Conservation (phyloP, 2,329 filamentous ascomycete species). For the Fusarium mangiferae region DNA sequence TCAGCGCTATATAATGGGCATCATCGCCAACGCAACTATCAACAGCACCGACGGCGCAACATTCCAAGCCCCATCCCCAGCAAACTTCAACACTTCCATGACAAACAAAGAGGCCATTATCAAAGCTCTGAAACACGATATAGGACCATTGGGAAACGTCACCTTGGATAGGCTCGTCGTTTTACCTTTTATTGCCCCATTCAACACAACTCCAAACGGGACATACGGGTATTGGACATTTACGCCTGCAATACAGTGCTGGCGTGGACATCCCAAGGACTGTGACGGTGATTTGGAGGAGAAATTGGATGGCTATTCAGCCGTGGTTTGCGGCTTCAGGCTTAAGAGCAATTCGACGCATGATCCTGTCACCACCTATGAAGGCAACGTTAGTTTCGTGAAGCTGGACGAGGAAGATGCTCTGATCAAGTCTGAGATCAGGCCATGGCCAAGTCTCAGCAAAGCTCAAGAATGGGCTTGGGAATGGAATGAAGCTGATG, state of each 20-base stretch:
- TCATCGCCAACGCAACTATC: neutral
- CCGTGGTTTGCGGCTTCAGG: neutral
- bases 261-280: neutral
- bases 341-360: neutral
- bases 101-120: neutral
- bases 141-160: fast-evolving
- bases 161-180: neutral
- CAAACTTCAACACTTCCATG: neutral
- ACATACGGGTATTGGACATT: neutral
- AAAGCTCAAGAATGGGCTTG: neutral
- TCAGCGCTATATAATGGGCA: neutral
- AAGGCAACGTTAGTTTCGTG: neutral
- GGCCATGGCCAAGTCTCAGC: neutral
- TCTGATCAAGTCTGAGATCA: neutral
- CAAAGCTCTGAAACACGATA: neutral
- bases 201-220: neutral
- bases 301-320: neutral
- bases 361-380: neutral
- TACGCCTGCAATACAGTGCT: neutral
- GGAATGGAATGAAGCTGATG: neutral
- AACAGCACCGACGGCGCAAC: neutral
- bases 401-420: neutral
- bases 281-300: neutral
- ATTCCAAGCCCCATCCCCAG: neutral
- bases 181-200: neutral